Conservation (phyloP, 2,329 filamentous ascomycete species). For the Ilyonectria destructans region DNA sequence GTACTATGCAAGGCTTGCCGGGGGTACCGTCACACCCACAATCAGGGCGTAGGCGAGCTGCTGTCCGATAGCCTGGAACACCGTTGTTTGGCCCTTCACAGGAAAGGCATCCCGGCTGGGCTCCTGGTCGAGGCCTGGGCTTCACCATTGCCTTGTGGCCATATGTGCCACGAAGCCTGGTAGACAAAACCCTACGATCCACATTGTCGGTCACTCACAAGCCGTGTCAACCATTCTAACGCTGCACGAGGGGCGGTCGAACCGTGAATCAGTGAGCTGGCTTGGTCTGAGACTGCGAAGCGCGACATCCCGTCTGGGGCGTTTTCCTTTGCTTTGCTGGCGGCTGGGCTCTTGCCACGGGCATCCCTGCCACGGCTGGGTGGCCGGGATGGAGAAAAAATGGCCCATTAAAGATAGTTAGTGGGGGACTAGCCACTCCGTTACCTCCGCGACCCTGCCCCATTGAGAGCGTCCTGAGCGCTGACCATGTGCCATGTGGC, state of each 20-base stretch:
- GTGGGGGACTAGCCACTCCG: conserved; percentile 10
- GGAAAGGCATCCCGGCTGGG: background rate
- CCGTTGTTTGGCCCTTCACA: background rate
- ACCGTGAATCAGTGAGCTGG: conserved; percentile 3
- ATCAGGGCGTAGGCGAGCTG: conserved; percentile 25
- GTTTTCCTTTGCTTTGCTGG: conserved; percentile 6
- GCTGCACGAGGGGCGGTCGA: background rate
- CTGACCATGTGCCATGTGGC: conserved; percentile 14
- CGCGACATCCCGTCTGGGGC: background rate
- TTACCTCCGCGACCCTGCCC: conserved; percentile 10
- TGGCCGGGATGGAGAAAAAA: background rate
- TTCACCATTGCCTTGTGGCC: background rate
- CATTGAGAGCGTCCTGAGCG: background rate
- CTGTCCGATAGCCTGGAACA: conserved; percentile 19
- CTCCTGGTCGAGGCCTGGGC: conserved; percentile 1
- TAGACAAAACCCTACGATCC: conserved; percentile 2
- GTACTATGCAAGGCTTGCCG: background rate
- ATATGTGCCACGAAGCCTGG: background rate
- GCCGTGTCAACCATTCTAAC: background rate
- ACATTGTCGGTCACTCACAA: background rate
- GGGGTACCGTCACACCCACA: conserved; percentile 19
- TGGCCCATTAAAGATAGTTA: conserved; percentile 15
- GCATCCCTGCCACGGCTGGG: conserved; percentile 4
- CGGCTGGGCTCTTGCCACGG: conserved; percentile 11
- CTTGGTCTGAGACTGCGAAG: background rate